Evolutionary conservation across 2,329 filamentous ascomycete species (phyloP), one percentile per base, ranked within the genome.

Genomic region (Ramichloridium luteum): DNA sequence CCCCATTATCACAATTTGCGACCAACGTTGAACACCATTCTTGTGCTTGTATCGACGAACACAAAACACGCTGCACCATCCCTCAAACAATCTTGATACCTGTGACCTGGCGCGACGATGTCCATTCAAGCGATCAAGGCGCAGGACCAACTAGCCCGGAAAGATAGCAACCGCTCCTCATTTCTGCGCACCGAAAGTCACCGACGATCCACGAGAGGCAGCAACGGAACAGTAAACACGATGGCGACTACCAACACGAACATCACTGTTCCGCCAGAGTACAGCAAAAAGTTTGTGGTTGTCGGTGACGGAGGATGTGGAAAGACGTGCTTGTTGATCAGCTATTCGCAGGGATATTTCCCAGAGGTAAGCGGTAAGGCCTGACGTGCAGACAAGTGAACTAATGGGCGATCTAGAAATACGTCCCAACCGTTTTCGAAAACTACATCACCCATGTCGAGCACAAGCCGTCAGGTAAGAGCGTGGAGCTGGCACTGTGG

Each of bases 381-480:
- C 8, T 23, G 8, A 8, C 20, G 20, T n/a, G 20, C 8, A 8
- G 20, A 23, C 8, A n/a, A 23, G 20, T 23, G 8, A 8, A 23
- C n/a, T 23, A 23, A 23, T 23, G 16, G 28, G 20, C 6, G 14
- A 27, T 4, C 31, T 31, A 98, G 90, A 96, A 94, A 96, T 98
- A 98, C 52, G 90, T 98, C 25, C 90, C 90, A 3, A 98, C 90
- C 2, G 90, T 98, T 31, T 98, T 98, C 58, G 90, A 98, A 56
- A 98, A 98, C 67, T 98, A 98, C 72, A 96, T 98, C 63, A 94
- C 90, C 33, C 88, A 93, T 59, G 92, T 88, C 35, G 80, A 77
- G 38, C 90, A 98, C 62, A 74, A 77, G 43, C 74, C 77, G 27
- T 82, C 80, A 9, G 86, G 88, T 53, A 96, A 94, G 70, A 86